Percentiles rank a stretch among this genome's conserved stretches.
Conservation (phyloP, 2,329 filamentous ascomycete species). For the Daldinia eschscholtzii region DNA sequence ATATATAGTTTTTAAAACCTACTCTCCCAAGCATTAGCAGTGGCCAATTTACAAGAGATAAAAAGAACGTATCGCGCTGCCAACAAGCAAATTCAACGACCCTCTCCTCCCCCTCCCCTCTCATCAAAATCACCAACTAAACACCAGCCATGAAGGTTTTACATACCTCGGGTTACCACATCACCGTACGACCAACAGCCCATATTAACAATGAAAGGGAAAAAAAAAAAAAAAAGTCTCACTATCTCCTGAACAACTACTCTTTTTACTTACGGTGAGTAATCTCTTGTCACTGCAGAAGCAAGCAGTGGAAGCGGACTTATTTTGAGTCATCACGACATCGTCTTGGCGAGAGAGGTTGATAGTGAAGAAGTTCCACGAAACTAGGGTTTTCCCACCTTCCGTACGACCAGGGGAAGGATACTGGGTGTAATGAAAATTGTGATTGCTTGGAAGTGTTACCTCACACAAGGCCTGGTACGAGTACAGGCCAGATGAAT, state of each 20-base stretch:
- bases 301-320: constrained; percentile 6
- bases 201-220: not conserved
- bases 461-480: constrained; percentile 29
- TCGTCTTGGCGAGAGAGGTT: constrained; percentile 29
- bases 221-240: constrained; percentile 5
- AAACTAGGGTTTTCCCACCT: constrained; percentile 15
- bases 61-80: not conserved
- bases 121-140: not conserved
- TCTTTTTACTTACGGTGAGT: not conserved
- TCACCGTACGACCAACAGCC: constrained; percentile 28
- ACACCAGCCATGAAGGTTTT: constrained; percentile 14
- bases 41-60: not conserved
- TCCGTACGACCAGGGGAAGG: constrained; percentile 17
- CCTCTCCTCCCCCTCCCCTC: not conserved
- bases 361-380: constrained; percentile 28
- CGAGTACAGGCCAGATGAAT: constrained; percentile 26
- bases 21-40: not conserved
- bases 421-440: constrained; percentile 5
- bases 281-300: not conserved
- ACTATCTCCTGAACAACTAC: constrained; percentile 3
- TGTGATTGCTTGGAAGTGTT: constrained; percentile 21
- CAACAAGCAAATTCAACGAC: not conserved
- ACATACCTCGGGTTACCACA: constrained; percentile 32
- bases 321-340: constrained; percentile 21
- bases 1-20: not conserved